Percentiles rank a stretch among this genome's conserved stretches.
Evolutionary conservation across 106 monocot species (phyloP).

Genomic region (Dendrobium officinale): DNA sequence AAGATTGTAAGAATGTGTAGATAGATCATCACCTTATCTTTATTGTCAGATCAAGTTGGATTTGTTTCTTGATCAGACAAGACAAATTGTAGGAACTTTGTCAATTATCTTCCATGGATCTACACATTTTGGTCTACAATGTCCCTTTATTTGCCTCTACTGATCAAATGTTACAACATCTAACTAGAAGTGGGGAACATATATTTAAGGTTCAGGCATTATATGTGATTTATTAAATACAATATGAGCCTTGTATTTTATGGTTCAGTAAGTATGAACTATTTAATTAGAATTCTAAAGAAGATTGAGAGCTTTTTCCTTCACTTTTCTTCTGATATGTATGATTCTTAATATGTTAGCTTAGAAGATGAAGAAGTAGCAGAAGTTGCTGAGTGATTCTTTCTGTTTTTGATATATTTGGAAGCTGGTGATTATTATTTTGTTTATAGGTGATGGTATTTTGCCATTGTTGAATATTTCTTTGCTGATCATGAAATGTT

Average conservation of each 20-base stretch:
- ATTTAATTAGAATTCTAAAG: neutral
- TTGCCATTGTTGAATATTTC: too few species aligned
- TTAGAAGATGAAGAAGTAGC: too few species aligned
- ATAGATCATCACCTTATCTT: neutral
- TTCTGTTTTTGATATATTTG: too few species aligned
- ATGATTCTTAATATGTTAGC: too few species aligned
- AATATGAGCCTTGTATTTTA: conserved; percentile 2
- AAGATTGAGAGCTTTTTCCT: neutral
- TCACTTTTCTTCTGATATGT: neutral
- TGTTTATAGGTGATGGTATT: too few species aligned
- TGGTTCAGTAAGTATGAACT: neutral
- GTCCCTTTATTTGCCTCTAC: neutral
- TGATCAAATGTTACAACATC: too few species aligned
- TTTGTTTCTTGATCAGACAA: conserved; percentile 6
- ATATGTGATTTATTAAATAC: neutral
- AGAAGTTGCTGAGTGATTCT: too few species aligned
- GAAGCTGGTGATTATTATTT: too few species aligned
- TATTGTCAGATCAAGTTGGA: neutral
- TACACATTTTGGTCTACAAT: neutral
- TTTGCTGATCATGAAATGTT: too few species aligned
- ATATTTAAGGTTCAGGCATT: neutral
- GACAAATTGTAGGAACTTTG: neutral
- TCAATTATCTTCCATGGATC: neutral
- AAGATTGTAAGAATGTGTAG: conserved; percentile 1
- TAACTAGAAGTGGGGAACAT: neutral